Evolutionary conservation across 495 filamentous ascomycete species (phyloP).

Genomic region (Penicillium coprophilum): DNA sequence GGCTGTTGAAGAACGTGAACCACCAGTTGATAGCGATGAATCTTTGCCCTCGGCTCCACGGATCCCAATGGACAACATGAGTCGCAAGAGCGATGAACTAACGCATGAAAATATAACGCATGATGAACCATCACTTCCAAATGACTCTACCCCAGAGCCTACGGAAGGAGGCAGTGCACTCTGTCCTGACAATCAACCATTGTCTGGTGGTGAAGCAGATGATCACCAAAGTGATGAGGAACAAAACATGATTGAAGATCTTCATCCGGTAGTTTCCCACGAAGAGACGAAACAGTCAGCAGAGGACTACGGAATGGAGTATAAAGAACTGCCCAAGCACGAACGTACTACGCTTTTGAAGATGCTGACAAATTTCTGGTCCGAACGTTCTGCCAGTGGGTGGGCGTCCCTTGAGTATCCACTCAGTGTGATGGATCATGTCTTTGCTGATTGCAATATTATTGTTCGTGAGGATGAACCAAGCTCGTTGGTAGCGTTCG

Average conservation of each 20-base stretch:
- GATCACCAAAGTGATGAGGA: constrained; percentile 67
- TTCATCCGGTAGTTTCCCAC: constrained; percentile 63
- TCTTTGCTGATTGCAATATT: constrained; percentile 96
- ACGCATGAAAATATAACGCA: constrained; percentile 23
- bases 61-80: constrained; percentile 29
- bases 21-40: constrained; percentile 63
- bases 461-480: constrained; percentile 97
- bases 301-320: constrained; percentile 55
- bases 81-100: constrained; percentile 32
- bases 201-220: constrained; percentile 68
- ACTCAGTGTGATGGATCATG: constrained; percentile 81
- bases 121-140: constrained; percentile 20
- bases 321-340: constrained; percentile 81
- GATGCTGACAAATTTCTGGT: constrained; percentile 96
- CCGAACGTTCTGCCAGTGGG: constrained; percentile 91
- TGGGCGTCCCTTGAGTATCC: constrained; percentile 97
- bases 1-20: constrained; percentile 82
- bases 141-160: constrained; percentile 37
- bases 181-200: constrained; percentile 52
- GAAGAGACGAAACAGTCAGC: constrained; percentile 60
- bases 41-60: constrained; percentile 29
- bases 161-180: constrained; percentile 51
- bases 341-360: constrained; percentile 90
- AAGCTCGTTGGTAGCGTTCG: constrained; percentile 92
- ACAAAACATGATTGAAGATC: constrained; percentile 59